Conservation (phyloP, 345 rosid genomes). For the Gossypium thurberi region DNA sequence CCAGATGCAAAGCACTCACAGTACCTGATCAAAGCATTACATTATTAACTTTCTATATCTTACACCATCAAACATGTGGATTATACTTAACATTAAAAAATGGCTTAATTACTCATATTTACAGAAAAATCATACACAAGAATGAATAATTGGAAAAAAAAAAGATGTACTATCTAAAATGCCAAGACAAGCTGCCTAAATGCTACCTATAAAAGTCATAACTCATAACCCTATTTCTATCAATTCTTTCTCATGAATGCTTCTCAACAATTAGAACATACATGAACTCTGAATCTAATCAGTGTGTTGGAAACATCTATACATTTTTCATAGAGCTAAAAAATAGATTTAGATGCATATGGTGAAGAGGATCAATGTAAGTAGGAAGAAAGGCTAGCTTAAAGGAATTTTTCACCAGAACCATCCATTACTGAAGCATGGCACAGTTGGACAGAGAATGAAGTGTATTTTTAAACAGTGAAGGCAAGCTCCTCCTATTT, state of each 20-base stretch:
- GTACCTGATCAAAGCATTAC: conserved; percentile 49
- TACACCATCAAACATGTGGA: conserved; percentile 1
- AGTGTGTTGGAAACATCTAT: neutral
- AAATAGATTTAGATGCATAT: neutral
- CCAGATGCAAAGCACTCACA: conserved; percentile 99
- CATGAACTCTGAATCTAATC: neutral
- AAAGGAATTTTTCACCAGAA: neutral
- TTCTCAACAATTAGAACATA: conserved; percentile 1
- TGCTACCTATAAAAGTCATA: neutral
- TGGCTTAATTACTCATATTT: neutral
- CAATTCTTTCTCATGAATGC: neutral
- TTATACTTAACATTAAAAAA: conserved; percentile 4
- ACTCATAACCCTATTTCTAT: neutral
- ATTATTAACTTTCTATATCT: conserved; percentile 6
- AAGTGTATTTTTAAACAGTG: neutral
- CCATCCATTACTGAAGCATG: neutral
- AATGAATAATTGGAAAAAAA: neutral
- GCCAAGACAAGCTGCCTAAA: neutral
- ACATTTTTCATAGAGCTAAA: neutral
- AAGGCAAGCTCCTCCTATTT: neutral
- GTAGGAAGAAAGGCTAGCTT: neutral
- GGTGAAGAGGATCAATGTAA: neutral
- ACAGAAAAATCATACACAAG: neutral
- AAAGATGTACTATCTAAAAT: neutral
- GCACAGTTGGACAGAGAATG: neutral